Percentiles rank a stretch among this genome's conserved stretches.
Conservation (phyloP, 2,329 filamentous ascomycete species). For the Chaetothyriales sp. region DNA sequence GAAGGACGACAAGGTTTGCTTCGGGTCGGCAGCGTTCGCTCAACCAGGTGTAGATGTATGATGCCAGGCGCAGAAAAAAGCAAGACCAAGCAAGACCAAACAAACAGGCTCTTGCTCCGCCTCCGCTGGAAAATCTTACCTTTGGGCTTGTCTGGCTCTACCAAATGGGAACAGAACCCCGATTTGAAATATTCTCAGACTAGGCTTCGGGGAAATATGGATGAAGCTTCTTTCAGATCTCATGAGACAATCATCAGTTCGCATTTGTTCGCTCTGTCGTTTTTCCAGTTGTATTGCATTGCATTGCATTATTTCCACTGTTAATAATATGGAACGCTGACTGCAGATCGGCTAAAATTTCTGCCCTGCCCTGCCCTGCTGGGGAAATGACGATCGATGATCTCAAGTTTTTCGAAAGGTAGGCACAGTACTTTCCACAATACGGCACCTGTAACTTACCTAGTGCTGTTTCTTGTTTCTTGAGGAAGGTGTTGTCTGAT, state of each 20-base stretch:
- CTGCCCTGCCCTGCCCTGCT: too few species aligned
- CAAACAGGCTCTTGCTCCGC: background rate
- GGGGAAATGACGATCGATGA: background rate
- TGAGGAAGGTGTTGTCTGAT: too few species aligned
- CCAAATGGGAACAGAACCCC: background rate
- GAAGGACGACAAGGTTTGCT: too few species aligned
- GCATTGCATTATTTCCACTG: too few species aligned
- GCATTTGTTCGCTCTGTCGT: background rate
- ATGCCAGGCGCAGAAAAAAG: too few species aligned
- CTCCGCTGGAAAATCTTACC: background rate
- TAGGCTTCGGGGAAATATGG: background rate
- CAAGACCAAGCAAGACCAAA: constrained; percentile 23
- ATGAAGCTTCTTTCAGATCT: background rate
- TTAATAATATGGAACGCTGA: background rate
- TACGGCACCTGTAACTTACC: background rate
- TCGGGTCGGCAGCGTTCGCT: too few species aligned
- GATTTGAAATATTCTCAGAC: background rate
- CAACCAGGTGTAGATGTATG: too few species aligned
- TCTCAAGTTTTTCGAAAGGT: background rate
- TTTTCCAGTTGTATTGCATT: background rate
- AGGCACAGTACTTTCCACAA: background rate
- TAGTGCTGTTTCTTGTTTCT: background rate
- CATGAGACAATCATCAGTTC: background rate
- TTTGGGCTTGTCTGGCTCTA: background rate
- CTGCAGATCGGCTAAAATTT: background rate